Conservation (phyloP, 164 flowering plant species). For the Taxillus chinensis region DNA sequence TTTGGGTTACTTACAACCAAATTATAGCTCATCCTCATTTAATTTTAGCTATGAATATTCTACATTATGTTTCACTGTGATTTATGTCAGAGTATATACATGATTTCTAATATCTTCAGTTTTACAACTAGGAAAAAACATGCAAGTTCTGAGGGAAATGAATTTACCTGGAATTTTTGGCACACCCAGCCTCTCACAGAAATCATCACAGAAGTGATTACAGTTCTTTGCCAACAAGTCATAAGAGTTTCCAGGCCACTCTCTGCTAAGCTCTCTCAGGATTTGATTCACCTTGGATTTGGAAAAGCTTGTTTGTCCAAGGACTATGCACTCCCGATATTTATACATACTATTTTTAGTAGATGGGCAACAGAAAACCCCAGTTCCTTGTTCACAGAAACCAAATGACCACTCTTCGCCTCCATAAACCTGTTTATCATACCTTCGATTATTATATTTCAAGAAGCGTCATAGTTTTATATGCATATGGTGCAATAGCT, state of each 20-base stretch:
- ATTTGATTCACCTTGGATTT: constrained; percentile 67
- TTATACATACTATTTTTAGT: constrained; percentile 90
- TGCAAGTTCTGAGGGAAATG: no score
- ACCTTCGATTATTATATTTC: neutral
- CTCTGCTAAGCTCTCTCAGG: constrained; percentile 80
- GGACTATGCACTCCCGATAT: constrained; percentile 69
- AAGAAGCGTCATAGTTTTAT: neutral
- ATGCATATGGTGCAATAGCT: neutral
- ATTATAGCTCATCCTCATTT: no score
- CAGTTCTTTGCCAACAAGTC: constrained; percentile 85
- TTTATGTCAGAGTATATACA: no score
- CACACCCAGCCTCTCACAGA: constrained; percentile 82
- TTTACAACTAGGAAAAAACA: no score
- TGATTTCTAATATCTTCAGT: no score
- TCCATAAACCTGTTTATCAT: constrained; percentile 59
- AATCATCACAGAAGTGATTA: constrained; percentile 94
- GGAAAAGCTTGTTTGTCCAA: constrained; percentile 58
- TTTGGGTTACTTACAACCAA: no score
- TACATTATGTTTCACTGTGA: no score
- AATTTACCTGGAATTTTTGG: constrained; percentile 83
- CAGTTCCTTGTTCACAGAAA: constrained; percentile 84
- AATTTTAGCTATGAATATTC: no score
- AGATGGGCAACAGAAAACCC: constrained; percentile 83
- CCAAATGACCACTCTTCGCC: constrained; percentile 98
- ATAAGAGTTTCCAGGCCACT: constrained; percentile 86